Base-by-base conservation (phyloP, 192 early-diverging fungal genomes). In the Coemansia sp. region DNA sequence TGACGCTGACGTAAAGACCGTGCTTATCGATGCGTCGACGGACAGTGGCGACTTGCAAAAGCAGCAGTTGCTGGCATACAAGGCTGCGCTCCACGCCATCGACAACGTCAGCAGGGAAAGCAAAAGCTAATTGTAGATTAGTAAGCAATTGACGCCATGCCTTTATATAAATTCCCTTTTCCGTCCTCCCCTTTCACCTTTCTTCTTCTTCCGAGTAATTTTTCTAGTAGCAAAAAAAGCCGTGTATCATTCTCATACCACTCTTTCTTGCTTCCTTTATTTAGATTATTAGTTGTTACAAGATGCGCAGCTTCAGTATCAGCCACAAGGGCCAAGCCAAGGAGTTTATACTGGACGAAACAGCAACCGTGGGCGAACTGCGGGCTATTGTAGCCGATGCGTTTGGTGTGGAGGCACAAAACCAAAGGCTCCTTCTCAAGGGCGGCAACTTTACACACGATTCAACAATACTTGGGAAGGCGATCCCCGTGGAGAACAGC, bases 81-180 rank as follows among this genome's bases (percentile, higher is more conserved):
- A 75, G 21, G 75, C 79, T 11, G 79, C 71, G 16, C 64, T 82
- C 36, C 74, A 76, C 38, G 79, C 79, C 35, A 68, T 82, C 45
- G 65, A 64, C 48, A 24, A 24, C 7, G 15, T 14, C 7, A 52
- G 49, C 12, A 21, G 23, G 24, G 7, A 24, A n/a, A n/a, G n/a
- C n/a, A n/a, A n/a, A n/a, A n/a, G n/a, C n/a, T n/a, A n/a, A n/a
- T n/a, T n/a, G n/a, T 14, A 12, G 23, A 52, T 24, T 7, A 6
- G 23, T 7, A 52, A 14, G 49, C 15, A 20, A 46, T 33, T 20
- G 3, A 34, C 45, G 43, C 45, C 41, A 46, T 62, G 24, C 41
- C 30, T 62, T 15, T 62, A 30, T 24, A 30, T 45, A 34, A 62
- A 23, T 5, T 2, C 30, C 0, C 23, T 51, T 52, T 45, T 56